Percentiles rank a stretch among this genome's conserved stretches.
Conservation (phyloP, 2,329 filamentous ascomycete genomes). For the Pseudocercospora fijiensis region DNA sequence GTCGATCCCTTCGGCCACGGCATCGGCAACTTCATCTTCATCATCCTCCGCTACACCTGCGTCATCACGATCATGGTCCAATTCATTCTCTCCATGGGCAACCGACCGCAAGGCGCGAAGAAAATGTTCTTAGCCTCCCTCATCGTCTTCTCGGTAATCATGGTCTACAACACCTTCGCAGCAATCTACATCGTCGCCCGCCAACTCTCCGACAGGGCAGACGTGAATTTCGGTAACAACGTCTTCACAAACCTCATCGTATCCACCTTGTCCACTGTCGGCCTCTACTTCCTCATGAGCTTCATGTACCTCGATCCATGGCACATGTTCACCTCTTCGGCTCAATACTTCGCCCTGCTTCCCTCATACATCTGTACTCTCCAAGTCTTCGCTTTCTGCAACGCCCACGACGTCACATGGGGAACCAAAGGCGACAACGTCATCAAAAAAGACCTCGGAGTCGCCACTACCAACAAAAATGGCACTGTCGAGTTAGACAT, state of each 20-base stretch:
- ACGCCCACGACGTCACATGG: constrained; percentile 98
- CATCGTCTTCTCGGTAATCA: constrained; percentile 88
- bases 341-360: constrained; percentile 88
- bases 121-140: constrained; percentile 86
- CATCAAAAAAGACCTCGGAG: constrained; percentile 85
- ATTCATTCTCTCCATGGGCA: constrained; percentile 94
- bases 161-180: constrained; percentile 91
- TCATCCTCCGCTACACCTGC: constrained; percentile 78
- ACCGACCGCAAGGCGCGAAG: constrained; percentile 90
- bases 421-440: constrained; percentile 98
- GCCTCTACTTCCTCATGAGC: constrained; percentile 93
- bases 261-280: constrained; percentile 81
- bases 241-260: constrained; percentile 94
- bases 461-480: constrained; percentile 66
- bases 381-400: constrained; percentile 98
- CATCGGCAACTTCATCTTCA: constrained; percentile 81
- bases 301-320: constrained; percentile 96
- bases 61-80: constrained; percentile 88
- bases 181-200: constrained; percentile 82
- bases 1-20: constrained; percentile 90
- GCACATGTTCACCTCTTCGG: constrained; percentile 95
- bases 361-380: constrained; percentile 95
- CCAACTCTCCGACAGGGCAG: constrained; percentile 59
- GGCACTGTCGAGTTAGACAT: constrained; percentile 85
- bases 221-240: constrained; percentile 71